A percentile compares a stretch with the other conserved stretches of the same genome.
Conservation (phyloP, 345 rosid genomes). For the Pugionium cornutum region DNA sequence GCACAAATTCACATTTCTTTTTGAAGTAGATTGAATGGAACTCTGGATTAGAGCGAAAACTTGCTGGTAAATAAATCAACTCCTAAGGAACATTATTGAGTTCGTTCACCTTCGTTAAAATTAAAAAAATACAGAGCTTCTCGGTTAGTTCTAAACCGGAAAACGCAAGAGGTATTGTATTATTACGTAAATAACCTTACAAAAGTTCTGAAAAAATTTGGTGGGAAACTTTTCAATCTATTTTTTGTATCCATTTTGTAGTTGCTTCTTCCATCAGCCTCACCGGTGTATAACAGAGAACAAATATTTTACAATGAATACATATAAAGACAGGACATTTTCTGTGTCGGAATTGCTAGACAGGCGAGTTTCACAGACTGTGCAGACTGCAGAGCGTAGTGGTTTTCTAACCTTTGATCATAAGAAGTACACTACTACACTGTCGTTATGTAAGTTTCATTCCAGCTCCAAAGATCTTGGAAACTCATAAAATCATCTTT, state of each 20-base stretch:
- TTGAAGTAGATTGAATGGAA: no score
- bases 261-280: conserved; percentile 27
- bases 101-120: not conserved
- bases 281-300: conserved; percentile 26
- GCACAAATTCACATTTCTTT: no score
- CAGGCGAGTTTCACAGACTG: not conserved
- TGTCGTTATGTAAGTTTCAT: conserved; percentile 6
- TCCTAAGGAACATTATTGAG: not conserved
- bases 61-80: not conserved
- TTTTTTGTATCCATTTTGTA: not conserved
- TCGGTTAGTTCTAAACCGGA: conserved; percentile 28
- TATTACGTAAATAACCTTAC: conserved; percentile 29
- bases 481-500: not conserved
- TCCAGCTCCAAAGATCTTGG: conserved; percentile 1
- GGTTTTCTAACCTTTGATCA: conserved; percentile 4
- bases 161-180: not conserved
- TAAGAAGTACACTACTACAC: not conserved
- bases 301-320: not conserved
- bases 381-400: not conserved
- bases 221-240: conserved; percentile 38
- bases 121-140: not conserved
- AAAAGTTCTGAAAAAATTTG: conserved; percentile 18
- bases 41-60: not conserved
- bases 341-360: not conserved
- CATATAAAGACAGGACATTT: not conserved